Percentiles rank a stretch among this genome's conserved stretches.
Evolutionary conservation across 345 rosid genomes (phyloP).

Genomic region (Balakata baccata): DNA sequence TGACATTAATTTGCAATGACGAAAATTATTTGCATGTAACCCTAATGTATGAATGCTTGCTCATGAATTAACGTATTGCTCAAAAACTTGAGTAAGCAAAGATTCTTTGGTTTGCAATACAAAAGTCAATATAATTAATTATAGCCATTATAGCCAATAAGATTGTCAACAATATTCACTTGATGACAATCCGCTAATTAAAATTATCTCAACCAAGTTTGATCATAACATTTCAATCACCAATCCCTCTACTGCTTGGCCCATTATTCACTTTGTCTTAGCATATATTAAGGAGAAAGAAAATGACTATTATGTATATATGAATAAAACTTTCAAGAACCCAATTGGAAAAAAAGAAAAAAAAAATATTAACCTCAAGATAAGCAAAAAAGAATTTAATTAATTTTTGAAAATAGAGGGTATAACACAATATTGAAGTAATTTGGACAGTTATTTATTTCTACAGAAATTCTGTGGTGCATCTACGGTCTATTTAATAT

Average conservation of each 20-base stretch:
- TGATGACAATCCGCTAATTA: slow-evolving; percentile 6
- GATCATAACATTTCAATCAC: slow-evolving; percentile 10
- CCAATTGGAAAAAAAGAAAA: too few relatives aligned
- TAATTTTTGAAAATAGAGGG: too few relatives aligned
- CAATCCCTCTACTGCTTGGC: background rate
- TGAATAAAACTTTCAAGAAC: too few relatives aligned
- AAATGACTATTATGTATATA: too few relatives aligned
- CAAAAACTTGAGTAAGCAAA: slow-evolving; percentile 2
- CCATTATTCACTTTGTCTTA: background rate
- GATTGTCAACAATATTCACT: slow-evolving; percentile 15
- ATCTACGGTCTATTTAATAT: too few relatives aligned
- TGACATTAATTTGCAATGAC: background rate
- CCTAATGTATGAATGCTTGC: slow-evolving; percentile 10
- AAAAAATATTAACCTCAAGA: too few relatives aligned
- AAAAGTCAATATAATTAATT: slow-evolving; percentile 14
- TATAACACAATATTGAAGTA: too few relatives aligned
- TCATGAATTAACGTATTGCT: background rate
- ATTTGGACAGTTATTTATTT: too few relatives aligned
- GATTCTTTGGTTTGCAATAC: slow-evolving; percentile 6
- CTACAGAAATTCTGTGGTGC: too few relatives aligned
- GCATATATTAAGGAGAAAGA: background rate
- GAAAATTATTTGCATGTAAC: slow-evolving; percentile 6
- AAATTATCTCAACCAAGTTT: background rate
- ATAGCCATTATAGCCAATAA: slow-evolving; percentile 6
- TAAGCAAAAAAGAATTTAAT: too few relatives aligned